These are phyloP conservation scores for Berberis vulgaris DNA, from an alignment of 164 flowering plant genomes.

Conservation along the genomic window DNA sequence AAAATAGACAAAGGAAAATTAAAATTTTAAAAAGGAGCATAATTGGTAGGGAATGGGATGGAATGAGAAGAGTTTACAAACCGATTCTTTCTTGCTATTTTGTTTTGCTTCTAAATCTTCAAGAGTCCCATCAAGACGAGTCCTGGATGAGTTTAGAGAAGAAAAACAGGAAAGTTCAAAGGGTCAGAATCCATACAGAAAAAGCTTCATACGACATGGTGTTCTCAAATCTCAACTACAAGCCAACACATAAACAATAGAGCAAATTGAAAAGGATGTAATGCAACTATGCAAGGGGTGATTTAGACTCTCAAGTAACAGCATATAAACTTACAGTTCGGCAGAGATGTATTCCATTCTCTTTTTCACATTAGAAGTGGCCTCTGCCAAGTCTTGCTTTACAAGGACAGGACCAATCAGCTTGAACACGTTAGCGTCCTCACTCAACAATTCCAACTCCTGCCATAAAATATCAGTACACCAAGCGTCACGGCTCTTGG, in stretches of 20 bases:
- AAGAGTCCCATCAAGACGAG: constrained; percentile 81
- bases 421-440: constrained; percentile 84
- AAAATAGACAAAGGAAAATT: too few relatives aligned
- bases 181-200: background rate
- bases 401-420: constrained; percentile 96
- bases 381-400: constrained; percentile 97
- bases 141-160: constrained; percentile 32
- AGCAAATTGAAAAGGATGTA: background rate
- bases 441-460: constrained; percentile 87
- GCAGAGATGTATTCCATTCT: constrained; percentile 92
- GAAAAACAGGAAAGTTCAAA: background rate
- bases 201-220: background rate
- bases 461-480: constrained; percentile 16
- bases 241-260: background rate
- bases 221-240: background rate
- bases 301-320: background rate
- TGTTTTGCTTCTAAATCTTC: constrained; percentile 91
- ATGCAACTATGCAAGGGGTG: background rate
- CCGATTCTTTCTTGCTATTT: constrained; percentile 82
- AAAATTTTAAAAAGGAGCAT: too few relatives aligned
- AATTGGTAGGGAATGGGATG: too few relatives aligned
- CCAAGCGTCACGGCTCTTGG: too few relatives aligned
- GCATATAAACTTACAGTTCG: constrained; percentile 55
- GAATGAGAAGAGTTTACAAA: constrained; percentile 20
- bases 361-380: constrained; percentile 93